Evolutionary conservation across 306 rosid genomes (phyloP).

Genomic region (Quercus robur): DNA sequence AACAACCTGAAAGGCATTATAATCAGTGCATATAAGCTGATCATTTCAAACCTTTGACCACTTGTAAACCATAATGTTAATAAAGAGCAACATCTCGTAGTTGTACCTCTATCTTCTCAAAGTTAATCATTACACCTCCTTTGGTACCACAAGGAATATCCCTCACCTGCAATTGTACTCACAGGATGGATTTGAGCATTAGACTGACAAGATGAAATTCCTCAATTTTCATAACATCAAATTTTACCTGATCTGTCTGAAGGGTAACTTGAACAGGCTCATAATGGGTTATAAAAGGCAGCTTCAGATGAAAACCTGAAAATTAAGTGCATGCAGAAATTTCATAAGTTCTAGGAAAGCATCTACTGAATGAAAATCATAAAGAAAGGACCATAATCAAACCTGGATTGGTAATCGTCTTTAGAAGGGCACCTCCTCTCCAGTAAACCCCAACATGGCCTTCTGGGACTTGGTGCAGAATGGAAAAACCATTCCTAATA

Average conservation of each 20-base stretch:
- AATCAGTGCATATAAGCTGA: no score
- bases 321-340: slow-evolving; percentile 2
- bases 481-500: slow-evolving; percentile 36
- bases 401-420: slow-evolving; percentile 84
- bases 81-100: no score
- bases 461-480: slow-evolving; percentile 96
- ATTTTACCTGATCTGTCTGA: slow-evolving; percentile 71
- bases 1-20: no score
- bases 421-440: slow-evolving; percentile 96
- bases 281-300: slow-evolving; percentile 76
- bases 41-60: no score
- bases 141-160: no score
- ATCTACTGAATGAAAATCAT: neutral
- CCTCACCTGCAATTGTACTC: no score
- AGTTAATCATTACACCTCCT: no score
- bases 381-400: neutral
- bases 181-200: no score
- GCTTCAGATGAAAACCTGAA: slow-evolving; percentile 84
- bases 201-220: no score
- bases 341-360: neutral
- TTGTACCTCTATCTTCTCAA: no score
- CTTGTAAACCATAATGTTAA: no score
- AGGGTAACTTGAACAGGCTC: slow-evolving; percentile 94
- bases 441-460: slow-evolving; percentile 97
- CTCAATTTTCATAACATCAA: neutral